Evolutionary conservation across 2,329 filamentous ascomycete species (phyloP), one percentile per base, ranked within the genome.

Genomic region (Penicillium sp.): DNA sequence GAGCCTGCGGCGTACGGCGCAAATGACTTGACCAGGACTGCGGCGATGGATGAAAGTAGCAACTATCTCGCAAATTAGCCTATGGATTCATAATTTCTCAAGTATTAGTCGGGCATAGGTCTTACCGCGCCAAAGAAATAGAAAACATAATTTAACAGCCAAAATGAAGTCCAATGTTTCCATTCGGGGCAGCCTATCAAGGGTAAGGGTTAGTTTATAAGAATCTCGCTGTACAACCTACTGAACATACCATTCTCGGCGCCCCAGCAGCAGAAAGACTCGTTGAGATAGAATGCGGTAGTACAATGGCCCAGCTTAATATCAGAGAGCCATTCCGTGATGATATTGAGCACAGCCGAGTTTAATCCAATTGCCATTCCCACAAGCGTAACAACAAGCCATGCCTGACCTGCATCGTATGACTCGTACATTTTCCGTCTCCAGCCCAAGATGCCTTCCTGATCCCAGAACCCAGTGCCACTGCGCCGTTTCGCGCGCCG

Each of bases 231-330:
- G 33, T 38, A 55, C 25, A 49, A 43, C 49, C n/a, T 52, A 6
- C 4, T 25, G 35, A 6, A 51, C 33, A 3, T 76, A 87, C 87
- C 93, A 70, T 86, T 89, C 68, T 97, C 92, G 55, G 94, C 90
- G 38, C 94, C 94, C 92, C 93, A 99, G 74, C 94, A 99, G 77
- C 94, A 99, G 75, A 99, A 99, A 73, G 86, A 89, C 81, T 97
- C 91, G 75, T 99, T 99, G 57, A 99, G 82, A 73, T 99, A 99
- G 75, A 97, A 99, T 3, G 88, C 93, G 9, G 93, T 97, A 13
- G 87, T 89, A 81, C 94, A 99, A 76, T 97, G 88, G n/a, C 94
- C 94, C 70, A 93, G 81, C 79, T 97, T 99, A 73, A 97, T 88
- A 77, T 99, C 94, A 36, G 91, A 89, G 61, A 99, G 80, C 93